Evolutionary conservation across 2,329 filamentous ascomycete species (phyloP).

Genomic region (Ophiostoma ips): DNA sequence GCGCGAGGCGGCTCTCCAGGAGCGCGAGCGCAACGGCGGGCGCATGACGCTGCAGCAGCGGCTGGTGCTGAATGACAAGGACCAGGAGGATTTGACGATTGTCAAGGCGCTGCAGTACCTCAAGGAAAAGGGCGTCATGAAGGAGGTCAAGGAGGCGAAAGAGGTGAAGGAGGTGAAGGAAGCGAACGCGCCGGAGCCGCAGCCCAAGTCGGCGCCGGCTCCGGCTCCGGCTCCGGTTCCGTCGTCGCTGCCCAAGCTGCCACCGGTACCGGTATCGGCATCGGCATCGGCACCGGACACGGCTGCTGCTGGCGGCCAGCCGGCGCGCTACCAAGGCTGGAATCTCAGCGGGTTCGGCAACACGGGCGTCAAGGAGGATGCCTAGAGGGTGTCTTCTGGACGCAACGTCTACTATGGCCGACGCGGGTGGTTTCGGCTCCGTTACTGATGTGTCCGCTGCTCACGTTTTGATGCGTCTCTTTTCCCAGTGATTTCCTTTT

Average conservation of each 20-base stretch:
- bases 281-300: background rate
- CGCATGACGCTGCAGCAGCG: constrained; percentile 53
- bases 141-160: constrained; percentile 13
- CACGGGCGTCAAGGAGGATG: constrained; percentile 23
- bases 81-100: constrained; percentile 52
- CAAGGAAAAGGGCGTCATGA: constrained; percentile 42
- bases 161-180: background rate
- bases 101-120: constrained; percentile 53
- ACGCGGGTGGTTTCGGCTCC: too few relatives aligned
- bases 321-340: constrained; percentile 25
- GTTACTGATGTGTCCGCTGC: too few relatives aligned
- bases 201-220: background rate
- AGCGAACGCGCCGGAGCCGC: background rate
- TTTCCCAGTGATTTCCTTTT: too few relatives aligned
- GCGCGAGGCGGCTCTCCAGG: constrained; percentile 47
- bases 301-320: constrained; percentile 3
- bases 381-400: constrained; percentile 12
- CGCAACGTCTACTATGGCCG: too few relatives aligned
- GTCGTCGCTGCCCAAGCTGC: constrained; percentile 3
- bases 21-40: constrained; percentile 50
- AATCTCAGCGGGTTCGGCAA: constrained; percentile 28
- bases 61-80: constrained; percentile 51
- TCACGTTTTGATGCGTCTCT: too few relatives aligned
- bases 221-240: too few relatives aligned
- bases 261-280: constrained; percentile 14